Percentiles rank a stretch among this genome's conserved stretches.
Conservation (phyloP, 2,329 filamentous ascomycete species). For the Claviceps capensis region DNA sequence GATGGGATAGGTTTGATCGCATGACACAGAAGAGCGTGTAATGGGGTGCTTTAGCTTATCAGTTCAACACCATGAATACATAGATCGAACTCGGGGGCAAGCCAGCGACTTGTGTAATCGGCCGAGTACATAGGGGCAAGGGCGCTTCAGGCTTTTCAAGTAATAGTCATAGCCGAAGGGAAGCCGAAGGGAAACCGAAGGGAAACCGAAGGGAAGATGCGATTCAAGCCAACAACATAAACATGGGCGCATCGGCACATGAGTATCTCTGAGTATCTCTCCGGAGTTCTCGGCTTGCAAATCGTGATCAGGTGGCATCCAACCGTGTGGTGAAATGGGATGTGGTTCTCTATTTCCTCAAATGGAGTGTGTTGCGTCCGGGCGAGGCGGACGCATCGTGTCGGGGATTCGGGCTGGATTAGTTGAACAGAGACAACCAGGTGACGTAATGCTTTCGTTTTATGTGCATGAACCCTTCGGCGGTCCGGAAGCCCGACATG, state of each 20-base stretch:
- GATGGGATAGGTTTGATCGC: neutral
- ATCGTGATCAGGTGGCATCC: neutral
- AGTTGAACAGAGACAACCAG: too few relatives aligned
- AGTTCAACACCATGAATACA: neutral
- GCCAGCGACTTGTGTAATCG: too few relatives aligned
- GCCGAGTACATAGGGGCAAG: neutral
- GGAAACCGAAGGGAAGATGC: constrained; percentile 1
- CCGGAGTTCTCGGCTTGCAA: neutral
- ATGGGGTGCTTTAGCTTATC: neutral
- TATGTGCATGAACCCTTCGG: too few relatives aligned
- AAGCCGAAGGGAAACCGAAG: too few relatives aligned
- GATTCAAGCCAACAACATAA: constrained; percentile 2
- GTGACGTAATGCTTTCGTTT: too few relatives aligned
- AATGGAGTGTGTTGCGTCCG: too few relatives aligned
- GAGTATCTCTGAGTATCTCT: too few relatives aligned
- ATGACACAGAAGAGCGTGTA: neutral
- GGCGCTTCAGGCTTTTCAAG: constrained; percentile 2
- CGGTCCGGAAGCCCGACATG: too few relatives aligned
- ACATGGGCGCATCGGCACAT: constrained; percentile 4
- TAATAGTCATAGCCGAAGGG: neutral
- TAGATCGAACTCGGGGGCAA: neutral
- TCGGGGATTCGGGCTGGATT: too few relatives aligned
- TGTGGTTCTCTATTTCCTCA: too few relatives aligned
- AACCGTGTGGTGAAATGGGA: neutral
- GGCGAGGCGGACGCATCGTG: too few relatives aligned